Evolutionary conservation across 163 green algal species (phyloP).

Genomic region (Chlamydomonas reinhardtii): DNA sequence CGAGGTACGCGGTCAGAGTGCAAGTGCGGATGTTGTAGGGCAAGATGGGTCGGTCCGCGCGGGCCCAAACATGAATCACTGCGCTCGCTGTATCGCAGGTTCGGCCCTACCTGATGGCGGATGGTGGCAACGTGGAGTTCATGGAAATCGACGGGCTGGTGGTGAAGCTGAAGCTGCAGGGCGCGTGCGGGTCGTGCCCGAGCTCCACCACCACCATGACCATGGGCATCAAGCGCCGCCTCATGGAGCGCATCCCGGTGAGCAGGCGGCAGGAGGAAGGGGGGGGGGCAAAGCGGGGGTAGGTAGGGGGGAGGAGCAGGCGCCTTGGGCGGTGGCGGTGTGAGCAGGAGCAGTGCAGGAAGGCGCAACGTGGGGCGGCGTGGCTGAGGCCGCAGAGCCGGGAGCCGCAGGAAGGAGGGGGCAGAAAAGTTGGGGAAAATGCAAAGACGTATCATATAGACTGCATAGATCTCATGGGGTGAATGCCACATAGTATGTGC

Average conservation of each 20-base stretch:
- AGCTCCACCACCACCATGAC: conserved; percentile 96
- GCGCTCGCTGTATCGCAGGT: conserved; percentile 68
- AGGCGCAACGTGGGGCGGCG: too few relatives aligned
- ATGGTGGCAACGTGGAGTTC: conserved; percentile 98
- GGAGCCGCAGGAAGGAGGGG: too few relatives aligned
- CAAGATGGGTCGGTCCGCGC: not conserved
- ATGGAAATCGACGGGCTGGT: conserved; percentile 92
- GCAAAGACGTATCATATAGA: too few relatives aligned
- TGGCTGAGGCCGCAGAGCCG: too few relatives aligned
- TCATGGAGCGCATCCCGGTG: conserved; percentile 93
- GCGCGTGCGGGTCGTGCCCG: conserved; percentile 97
- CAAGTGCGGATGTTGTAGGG: too few relatives aligned
- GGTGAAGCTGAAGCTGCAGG: conserved; percentile 90
- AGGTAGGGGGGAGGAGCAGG: too few relatives aligned
- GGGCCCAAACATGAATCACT: not conserved
- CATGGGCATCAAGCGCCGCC: conserved; percentile 97
- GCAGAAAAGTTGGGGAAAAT: too few relatives aligned
- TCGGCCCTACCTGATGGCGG: conserved; percentile 97
- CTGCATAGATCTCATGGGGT: too few relatives aligned
- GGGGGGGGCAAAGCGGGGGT: not conserved
- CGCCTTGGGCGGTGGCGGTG: too few relatives aligned
- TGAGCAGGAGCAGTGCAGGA: too few relatives aligned
- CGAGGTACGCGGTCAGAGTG: conserved; percentile 73
- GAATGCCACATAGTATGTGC: too few relatives aligned
- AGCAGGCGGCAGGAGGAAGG: not conserved